Evolutionary conservation across 768 basidiomycete species (phyloP).

Genomic region (Sistotremastrum niveocremeum): DNA sequence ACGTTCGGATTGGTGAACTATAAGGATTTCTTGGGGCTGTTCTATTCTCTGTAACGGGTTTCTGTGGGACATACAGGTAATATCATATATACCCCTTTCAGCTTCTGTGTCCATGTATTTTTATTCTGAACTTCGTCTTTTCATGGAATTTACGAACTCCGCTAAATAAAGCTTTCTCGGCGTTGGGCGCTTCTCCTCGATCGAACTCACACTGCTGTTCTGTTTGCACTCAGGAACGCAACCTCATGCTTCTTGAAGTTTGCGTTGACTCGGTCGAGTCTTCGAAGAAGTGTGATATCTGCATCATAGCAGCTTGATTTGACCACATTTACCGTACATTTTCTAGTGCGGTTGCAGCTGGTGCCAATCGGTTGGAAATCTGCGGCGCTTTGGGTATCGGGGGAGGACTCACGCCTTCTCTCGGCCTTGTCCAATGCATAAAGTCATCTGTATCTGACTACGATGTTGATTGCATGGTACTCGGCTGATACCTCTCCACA

Average conservation of each 20-base stretch:
- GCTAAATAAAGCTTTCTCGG: too few relatives aligned
- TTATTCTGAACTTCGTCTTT: too few relatives aligned
- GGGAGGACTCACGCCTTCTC: constrained; percentile 71
- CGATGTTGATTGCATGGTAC: constrained; percentile 53
- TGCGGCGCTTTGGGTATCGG: constrained; percentile 58
- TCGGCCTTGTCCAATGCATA: constrained; percentile 57
- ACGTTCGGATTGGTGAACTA: too few relatives aligned
- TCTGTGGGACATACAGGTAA: too few relatives aligned
- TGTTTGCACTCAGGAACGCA: too few relatives aligned
- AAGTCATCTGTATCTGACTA: constrained; percentile 28
- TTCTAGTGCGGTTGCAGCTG: constrained; percentile 51
- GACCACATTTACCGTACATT: constrained; percentile 1
- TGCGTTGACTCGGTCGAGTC: constrained; percentile 71
- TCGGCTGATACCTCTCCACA: constrained; percentile 6
- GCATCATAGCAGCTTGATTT: not conserved
- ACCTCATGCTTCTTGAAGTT: constrained; percentile 33
- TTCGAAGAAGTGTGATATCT: not conserved
- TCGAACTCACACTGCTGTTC: too few relatives aligned
- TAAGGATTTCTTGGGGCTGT: too few relatives aligned
- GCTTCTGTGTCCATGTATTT: too few relatives aligned
- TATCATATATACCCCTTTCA: too few relatives aligned
- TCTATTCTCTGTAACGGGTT: too few relatives aligned
- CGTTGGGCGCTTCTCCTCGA: too few relatives aligned
- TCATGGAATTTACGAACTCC: too few relatives aligned
- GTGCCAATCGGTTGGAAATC: constrained; percentile 66